Percentiles rank a stretch among this genome's conserved stretches.
These are phyloP conservation scores for Berberis thunbergii DNA, from an alignment of 164 flowering plant species.

Conservation along the genomic window DNA sequence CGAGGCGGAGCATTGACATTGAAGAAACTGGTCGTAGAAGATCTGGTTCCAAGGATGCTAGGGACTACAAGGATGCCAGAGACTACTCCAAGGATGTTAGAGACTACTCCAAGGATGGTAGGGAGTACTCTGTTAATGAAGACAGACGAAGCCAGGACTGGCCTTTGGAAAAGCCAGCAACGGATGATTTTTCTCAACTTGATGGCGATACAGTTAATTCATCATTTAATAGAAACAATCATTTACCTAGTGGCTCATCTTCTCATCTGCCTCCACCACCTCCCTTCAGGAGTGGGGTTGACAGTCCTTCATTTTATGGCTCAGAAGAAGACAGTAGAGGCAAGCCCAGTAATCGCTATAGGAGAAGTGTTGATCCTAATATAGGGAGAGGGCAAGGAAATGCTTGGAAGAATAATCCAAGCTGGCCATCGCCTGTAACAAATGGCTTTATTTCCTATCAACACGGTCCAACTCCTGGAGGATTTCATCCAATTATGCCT, in stretches of 20 bases:
- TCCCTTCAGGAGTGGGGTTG: slow-evolving; percentile 36
- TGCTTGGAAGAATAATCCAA: slow-evolving; percentile 71
- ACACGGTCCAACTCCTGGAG: slow-evolving; percentile 62
- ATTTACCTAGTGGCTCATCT: slow-evolving; percentile 28
- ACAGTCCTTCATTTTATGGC: slow-evolving; percentile 38
- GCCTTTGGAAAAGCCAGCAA: slow-evolving; percentile 25
- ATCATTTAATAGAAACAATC: slow-evolving; percentile 27
- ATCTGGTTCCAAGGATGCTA: slow-evolving; percentile 36
- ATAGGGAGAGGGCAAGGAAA: slow-evolving; percentile 51
- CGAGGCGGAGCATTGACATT: slow-evolving; percentile 44
- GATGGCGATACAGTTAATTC: slow-evolving; percentile 41
- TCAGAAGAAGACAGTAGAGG: slow-evolving; percentile 54
- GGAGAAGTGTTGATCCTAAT: slow-evolving; percentile 49
- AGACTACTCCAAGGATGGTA: too few species aligned
- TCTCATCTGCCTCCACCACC: slow-evolving; percentile 43
- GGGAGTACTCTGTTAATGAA: slow-evolving; percentile 22
- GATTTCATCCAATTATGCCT: slow-evolving; percentile 58
- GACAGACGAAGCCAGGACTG: slow-evolving; percentile 43
- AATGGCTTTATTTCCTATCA: slow-evolving; percentile 79
- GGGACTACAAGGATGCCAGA: too few species aligned
- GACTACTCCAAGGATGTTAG: too few species aligned
- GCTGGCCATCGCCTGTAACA: slow-evolving; percentile 64
- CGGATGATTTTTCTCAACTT: slow-evolving; percentile 37
- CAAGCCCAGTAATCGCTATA: slow-evolving; percentile 36
- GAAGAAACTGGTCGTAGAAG: slow-evolving; percentile 58